Evolutionary conservation across 2,329 filamentous ascomycete species (phyloP).

Genomic region (Ciborinia camelliae): DNA sequence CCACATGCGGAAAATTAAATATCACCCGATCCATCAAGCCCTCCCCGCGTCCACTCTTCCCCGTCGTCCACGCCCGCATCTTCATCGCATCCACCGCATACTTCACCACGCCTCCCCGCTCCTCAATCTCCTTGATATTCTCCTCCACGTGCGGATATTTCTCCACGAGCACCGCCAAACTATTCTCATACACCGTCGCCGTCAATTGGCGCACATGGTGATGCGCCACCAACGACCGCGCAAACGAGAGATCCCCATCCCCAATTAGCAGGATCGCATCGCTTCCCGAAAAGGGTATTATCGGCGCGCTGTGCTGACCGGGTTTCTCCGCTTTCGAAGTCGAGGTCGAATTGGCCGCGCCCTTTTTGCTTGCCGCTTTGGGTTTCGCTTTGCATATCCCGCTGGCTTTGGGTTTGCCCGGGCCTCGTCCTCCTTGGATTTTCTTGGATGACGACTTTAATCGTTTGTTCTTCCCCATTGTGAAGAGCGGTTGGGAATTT

Average conservation of each 20-base stretch:
- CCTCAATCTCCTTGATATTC: slow-evolving; percentile 54
- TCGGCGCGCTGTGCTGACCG: slow-evolving; percentile 43
- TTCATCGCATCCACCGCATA: slow-evolving; percentile 67
- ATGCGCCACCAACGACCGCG: slow-evolving; percentile 60
- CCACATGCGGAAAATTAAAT: slow-evolving; percentile 97
- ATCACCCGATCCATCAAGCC: slow-evolving; percentile 70
- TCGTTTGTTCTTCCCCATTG: slow-evolving; percentile 2
- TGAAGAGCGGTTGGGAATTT: background rate
- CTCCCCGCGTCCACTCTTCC: slow-evolving; percentile 31
- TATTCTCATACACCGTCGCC: slow-evolving; percentile 67
- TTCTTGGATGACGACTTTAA: slow-evolving; percentile 10
- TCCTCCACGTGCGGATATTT: slow-evolving; percentile 72
- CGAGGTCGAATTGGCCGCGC: background rate
- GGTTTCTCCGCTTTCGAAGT: slow-evolving; percentile 14
- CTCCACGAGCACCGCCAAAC: slow-evolving; percentile 55
- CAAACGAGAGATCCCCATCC: slow-evolving; percentile 79
- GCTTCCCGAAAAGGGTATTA: slow-evolving; percentile 63
- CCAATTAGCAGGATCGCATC: slow-evolving; percentile 73
- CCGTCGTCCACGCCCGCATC: slow-evolving; percentile 46
- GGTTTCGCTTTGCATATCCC: background rate
- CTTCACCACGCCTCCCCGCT: slow-evolving; percentile 46
- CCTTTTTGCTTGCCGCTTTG: background rate
- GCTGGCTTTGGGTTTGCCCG: background rate
- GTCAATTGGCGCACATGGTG: slow-evolving; percentile 65
- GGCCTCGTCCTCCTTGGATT: background rate